Evolutionary conservation across 2,329 filamentous ascomycete species (phyloP).

Genomic region (Pyrenophora tritici-repentis): DNA sequence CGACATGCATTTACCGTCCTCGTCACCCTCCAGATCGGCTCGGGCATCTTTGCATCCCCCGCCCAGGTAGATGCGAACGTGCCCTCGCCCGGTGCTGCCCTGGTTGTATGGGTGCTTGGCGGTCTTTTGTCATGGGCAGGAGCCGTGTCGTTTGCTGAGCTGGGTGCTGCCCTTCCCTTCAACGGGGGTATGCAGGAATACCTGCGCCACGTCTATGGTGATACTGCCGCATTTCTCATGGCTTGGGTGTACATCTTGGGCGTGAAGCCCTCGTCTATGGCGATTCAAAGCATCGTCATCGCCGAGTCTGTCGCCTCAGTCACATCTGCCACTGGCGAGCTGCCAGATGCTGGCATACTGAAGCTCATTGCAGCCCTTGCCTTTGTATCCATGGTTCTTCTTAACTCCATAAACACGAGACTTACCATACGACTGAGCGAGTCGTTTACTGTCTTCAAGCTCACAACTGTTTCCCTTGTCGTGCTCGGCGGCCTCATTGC

Average conservation of each 20-base stretch:
- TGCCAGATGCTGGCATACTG: conserved; percentile 26
- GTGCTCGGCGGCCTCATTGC: conserved; percentile 39
- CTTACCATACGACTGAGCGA: conserved; percentile 49
- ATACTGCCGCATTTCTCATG: conserved; percentile 65
- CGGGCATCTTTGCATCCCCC: conserved; percentile 68
- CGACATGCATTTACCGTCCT: conserved; percentile 61
- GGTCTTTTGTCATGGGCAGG: conserved; percentile 68
- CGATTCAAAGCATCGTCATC: conserved; percentile 68
- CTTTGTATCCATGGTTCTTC: conserved; percentile 47
- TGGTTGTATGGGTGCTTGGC: conserved; percentile 65
- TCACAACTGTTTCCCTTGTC: conserved; percentile 39
- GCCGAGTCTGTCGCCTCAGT: conserved; percentile 55
- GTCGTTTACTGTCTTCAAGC: conserved; percentile 50
- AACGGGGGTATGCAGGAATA: conserved; percentile 69
- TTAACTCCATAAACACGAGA: conserved; percentile 53
- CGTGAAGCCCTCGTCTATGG: conserved; percentile 67
- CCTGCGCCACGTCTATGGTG: conserved; percentile 64
- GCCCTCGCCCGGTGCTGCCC: conserved; percentile 62
- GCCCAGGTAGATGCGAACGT: conserved; percentile 67
- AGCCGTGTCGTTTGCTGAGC: conserved; percentile 65
- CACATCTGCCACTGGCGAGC: conserved; percentile 41
- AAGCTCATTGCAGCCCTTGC: conserved; percentile 47
- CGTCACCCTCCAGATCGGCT: conserved; percentile 67
- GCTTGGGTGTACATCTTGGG: conserved; percentile 70
- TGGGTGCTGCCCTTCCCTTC: conserved; percentile 66